Base-by-base conservation (phyloP, 768 basidiomycete genomes). In the Lentinula boryana region DNA sequence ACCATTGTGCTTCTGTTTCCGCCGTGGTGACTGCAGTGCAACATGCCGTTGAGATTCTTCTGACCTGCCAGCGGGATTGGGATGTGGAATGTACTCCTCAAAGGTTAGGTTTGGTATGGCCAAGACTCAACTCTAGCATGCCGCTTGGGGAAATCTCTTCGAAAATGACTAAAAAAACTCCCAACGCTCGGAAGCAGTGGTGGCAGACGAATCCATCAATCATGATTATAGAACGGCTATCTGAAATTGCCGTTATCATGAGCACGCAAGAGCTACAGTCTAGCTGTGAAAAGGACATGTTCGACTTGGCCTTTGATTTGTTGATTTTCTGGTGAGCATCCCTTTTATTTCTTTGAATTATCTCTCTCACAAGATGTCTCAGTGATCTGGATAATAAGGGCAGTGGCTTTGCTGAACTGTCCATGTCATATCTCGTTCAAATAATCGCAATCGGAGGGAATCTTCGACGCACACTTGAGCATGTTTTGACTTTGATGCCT, bases 221-320 rank as follows among this genome's bases (percentile, higher is more conserved):
- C 8, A 9, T 23, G 18, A 23, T 60, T 6, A 40, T 31, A 16
- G 61, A 64, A 16, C 56, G 61, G 23, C 60, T 62, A 21, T 59
- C 50, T 38, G 61, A 62, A 32, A 62, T 64, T 44, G 46, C 62
- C 32, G 61, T 56, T 18, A 44, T 62, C 31, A 15, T 62, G 31
- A 56, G 56, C 31, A 58, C 52, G 38, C 46, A 44, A 12, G 56
- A 44, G 35, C 48, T 53, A 41, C 23, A 12, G 15, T 48, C 50
- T n/a, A 38, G 23, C 16, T 56, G 55, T 58, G 50, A 48, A 55
- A 51, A 36, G 33, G 56, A 59, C 40, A 49, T 61, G 27, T 55
- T 58, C 23, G 61, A 58, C 32, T 35, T 62, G 12, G 58, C 46
- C n/a, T 57, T 64, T 40, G 63, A 64, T 46, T 41, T 64, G 40